Conservation (phyloP, 805 yeast genomes). For the Candida sakaeoensis region DNA sequence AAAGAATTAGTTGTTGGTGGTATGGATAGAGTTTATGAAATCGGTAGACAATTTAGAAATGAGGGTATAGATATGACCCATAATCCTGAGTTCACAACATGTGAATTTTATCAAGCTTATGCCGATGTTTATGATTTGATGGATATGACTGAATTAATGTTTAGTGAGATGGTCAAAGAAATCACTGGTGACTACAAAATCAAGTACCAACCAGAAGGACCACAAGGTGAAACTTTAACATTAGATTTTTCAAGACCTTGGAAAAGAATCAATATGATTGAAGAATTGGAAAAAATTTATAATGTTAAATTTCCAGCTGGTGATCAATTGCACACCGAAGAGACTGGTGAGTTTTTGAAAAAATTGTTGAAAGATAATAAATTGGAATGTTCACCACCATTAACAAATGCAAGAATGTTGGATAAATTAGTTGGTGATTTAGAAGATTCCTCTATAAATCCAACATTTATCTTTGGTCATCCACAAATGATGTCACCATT, state of each 20-base stretch:
- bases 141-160: conserved; percentile 89
- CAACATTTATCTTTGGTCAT: conserved; percentile 97
- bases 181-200: conserved; percentile 87
- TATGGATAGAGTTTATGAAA: conserved; percentile 95
- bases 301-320: conserved; percentile 94
- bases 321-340: conserved; percentile 88
- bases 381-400: conserved; percentile 86
- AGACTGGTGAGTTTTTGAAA: conserved; percentile 88
- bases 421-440: conserved; percentile 96
- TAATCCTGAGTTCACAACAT: conserved; percentile 98
- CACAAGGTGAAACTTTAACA: conserved; percentile 72
- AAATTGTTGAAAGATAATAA: conserved; percentile 72
- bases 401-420: conserved; percentile 97
- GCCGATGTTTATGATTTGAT: conserved; percentile 95
- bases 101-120: conserved; percentile 97
- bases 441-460: conserved; percentile 93
- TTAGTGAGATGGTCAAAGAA: conserved; percentile 96
- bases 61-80: conserved; percentile 99
- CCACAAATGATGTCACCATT: conserved; percentile 99
- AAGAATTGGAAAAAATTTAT: conserved; percentile 83
- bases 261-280: conserved; percentile 98
- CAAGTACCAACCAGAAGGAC: conserved; percentile 83
- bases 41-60: conserved; percentile 97
- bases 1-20: conserved; percentile 98
- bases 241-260: conserved; percentile 94